Percentiles rank a stretch among this genome's conserved stretches.
Evolutionary conservation across 495 filamentous ascomycete genomes (phyloP).

Genomic region (Chaetomium cochliodes): DNA sequence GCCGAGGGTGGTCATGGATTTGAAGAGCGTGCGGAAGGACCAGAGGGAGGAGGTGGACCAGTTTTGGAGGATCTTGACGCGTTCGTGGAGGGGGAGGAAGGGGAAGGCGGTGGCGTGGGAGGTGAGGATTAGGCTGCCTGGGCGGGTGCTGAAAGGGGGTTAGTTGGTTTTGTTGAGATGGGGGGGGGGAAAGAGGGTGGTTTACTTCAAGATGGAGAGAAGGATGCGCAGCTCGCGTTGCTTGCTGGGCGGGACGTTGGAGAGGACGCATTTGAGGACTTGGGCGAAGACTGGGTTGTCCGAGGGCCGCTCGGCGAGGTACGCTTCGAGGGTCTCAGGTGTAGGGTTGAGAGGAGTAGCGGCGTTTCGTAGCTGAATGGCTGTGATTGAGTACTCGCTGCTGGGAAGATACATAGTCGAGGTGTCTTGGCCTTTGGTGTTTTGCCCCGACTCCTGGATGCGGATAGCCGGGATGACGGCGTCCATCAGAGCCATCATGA

Average conservation of each 20-base stretch:
- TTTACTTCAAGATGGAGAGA: conserved; percentile 37
- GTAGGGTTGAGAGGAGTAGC: conserved; percentile 14
- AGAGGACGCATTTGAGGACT: conserved; percentile 30
- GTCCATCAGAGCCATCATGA: conserved; percentile 30
- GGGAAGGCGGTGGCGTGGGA: conserved; percentile 62
- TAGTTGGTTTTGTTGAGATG: conserved; percentile 9
- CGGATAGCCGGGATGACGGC: conserved; percentile 21
- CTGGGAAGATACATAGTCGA: conserved; percentile 18
- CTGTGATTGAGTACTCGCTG: conserved; percentile 16
- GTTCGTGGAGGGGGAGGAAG: conserved; percentile 58
- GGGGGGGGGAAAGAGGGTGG: background rate
- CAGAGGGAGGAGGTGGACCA: conserved; percentile 60
- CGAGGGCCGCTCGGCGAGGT: conserved; percentile 36
- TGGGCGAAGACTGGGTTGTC: conserved; percentile 32
- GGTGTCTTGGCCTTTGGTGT: background rate
- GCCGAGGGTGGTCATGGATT: conserved; percentile 54
- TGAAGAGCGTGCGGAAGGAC: conserved; percentile 57
- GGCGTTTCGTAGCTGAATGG: conserved; percentile 17
- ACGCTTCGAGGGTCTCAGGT: conserved; percentile 36
- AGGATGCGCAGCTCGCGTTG: conserved; percentile 32
- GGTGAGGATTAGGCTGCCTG: conserved; percentile 66
- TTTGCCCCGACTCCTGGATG: conserved; percentile 5
- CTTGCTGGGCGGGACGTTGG: conserved; percentile 28
- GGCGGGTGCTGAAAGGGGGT: conserved; percentile 55
- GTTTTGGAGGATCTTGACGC: conserved; percentile 58